phyloP scores from a whole-genome alignment of 2,329 filamentous ascomycete genomes.

The Ophiostoma triangulosporum region DNA sequence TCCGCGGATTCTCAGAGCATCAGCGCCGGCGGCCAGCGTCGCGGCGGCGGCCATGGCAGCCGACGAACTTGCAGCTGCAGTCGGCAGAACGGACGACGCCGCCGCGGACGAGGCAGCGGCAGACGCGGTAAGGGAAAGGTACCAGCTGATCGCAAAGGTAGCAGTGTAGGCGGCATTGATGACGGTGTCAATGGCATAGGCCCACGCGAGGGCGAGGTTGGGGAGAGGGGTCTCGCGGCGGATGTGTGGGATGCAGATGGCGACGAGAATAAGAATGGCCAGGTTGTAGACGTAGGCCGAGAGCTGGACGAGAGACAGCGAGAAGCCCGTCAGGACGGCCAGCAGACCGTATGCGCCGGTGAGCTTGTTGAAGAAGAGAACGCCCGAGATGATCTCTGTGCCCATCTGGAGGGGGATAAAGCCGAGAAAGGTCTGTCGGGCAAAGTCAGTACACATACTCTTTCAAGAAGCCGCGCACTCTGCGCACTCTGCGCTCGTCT shows the following conservation, averaged over 20 bases:
- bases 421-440: constrained; percentile 62
- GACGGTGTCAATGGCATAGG: constrained; percentile 71
- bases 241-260: constrained; percentile 65
- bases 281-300: constrained; percentile 88
- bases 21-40: background rate
- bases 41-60: background rate
- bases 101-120: background rate
- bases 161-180: constrained; percentile 74
- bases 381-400: constrained; percentile 69
- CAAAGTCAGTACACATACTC: background rate
- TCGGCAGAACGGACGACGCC: background rate
- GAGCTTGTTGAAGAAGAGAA: constrained; percentile 81
- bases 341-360: constrained; percentile 84
- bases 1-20: background rate
- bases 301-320: constrained; percentile 69
- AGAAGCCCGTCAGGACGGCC: constrained; percentile 74
- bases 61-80: background rate
- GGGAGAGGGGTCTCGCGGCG: constrained; percentile 66
- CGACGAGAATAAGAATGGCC: constrained; percentile 51
- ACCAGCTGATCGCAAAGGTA: constrained; percentile 76
- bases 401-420: constrained; percentile 77
- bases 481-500: too few species aligned
- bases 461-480: too few species aligned
- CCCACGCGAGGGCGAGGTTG: constrained; percentile 67
- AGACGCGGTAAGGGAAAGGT: constrained; percentile 30